Conservation (phyloP, 805 yeast genomes). For the Starmerella potacharoeniae region DNA sequence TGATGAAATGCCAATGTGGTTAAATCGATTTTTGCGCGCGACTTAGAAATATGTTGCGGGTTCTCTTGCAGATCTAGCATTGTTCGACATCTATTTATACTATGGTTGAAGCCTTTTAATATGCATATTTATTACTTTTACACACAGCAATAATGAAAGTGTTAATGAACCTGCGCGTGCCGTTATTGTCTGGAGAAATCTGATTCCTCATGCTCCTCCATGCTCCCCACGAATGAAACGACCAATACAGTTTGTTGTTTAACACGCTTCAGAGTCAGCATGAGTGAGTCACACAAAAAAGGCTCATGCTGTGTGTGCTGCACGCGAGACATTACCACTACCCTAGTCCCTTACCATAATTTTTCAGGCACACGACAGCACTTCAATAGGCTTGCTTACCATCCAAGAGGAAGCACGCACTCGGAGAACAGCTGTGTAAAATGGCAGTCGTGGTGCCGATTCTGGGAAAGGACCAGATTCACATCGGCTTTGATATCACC, state of each 20-base stretch:
- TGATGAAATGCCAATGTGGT: background rate
- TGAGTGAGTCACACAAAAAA: background rate
- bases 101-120: no score
- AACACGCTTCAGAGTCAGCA: no score
- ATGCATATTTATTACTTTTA: no score
- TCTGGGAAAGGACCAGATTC: conserved; percentile 72
- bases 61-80: no score
- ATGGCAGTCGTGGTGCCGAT: conserved; percentile 46
- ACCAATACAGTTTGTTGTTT: no score
- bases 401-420: background rate
- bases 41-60: no score
- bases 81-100: no score
- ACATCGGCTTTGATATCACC: conserved; percentile 76
- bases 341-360: conserved; percentile 1
- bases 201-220: no score
- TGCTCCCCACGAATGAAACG: background rate
- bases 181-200: no score
- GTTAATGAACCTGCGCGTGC: no score
- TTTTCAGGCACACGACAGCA: background rate
- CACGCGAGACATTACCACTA: background rate
- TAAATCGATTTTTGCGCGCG: background rate
- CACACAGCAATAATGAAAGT: no score
- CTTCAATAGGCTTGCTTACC: background rate
- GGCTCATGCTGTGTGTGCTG: background rate
- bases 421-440: background rate